Percentiles rank a stretch among this genome's conserved stretches.
These are phyloP conservation scores for Agroathelia rolfsii DNA, from an alignment of 1,284 basidiomycete genomes.

Conservation along the genomic window DNA sequence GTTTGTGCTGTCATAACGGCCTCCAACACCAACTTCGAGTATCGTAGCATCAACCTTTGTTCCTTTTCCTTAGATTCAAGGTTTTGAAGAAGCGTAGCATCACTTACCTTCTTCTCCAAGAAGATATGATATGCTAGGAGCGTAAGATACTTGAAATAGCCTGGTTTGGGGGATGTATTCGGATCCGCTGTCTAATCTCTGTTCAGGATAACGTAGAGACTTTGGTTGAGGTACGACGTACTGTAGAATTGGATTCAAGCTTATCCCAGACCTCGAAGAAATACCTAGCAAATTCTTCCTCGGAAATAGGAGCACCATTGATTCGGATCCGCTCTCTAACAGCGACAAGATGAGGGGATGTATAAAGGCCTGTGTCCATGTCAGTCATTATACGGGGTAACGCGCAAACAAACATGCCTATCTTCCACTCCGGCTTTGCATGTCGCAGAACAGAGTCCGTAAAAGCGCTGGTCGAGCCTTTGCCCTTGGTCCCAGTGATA, in stretches of 20 bases:
- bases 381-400: too few relatives aligned
- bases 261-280: slow-evolving; percentile 98
- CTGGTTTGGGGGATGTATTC: slow-evolving; percentile 66
- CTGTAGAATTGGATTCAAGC: slow-evolving; percentile 60
- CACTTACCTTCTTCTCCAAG: slow-evolving; percentile 53
- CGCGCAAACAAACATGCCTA: slow-evolving; percentile 39
- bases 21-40: slow-evolving; percentile 95
- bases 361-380: slow-evolving; percentile 72
- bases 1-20: slow-evolving; percentile 93
- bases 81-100: too few relatives aligned
- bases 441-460: slow-evolving; percentile 66
- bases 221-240: slow-evolving; percentile 22
- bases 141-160: slow-evolving; percentile 93
- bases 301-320: slow-evolving; percentile 84
- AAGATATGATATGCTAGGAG: slow-evolving; percentile 91
- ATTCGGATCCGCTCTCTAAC: slow-evolving; percentile 94
- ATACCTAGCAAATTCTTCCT: slow-evolving; percentile 81
- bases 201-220: slow-evolving; percentile 9
- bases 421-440: slow-evolving; percentile 57
- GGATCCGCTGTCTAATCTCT: slow-evolving; percentile 38
- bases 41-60: slow-evolving; percentile 78
- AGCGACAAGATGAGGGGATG: slow-evolving; percentile 93
- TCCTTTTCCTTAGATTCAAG: slow-evolving; percentile 1
- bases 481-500: slow-evolving; percentile 98
- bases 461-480: slow-evolving; percentile 96